These are phyloP conservation scores for Dianthus caryophyllus DNA, from an alignment of 148 eudicot species.

Conservation along the genomic window DNA sequence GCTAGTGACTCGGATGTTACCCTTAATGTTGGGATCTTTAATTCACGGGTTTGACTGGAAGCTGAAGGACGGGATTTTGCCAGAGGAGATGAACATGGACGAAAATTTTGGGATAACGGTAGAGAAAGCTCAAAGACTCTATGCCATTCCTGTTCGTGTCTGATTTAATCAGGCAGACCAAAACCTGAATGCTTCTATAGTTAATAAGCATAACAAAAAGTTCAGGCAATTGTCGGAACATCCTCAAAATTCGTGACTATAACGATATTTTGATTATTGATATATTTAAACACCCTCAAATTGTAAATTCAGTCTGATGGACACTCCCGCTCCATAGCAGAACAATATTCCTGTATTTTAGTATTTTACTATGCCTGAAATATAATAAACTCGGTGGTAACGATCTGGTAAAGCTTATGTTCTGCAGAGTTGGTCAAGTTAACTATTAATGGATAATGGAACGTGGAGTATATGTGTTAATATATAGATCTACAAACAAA, in stretches of 20 bases:
- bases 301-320: neutral
- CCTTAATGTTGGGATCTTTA: conserved; percentile 19
- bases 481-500: too few species aligned
- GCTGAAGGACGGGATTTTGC: conserved; percentile 18
- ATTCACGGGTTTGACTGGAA: conserved; percentile 23
- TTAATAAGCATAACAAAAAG: too few species aligned
- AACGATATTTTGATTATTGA: neutral
- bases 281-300: neutral
- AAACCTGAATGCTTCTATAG: neutral
- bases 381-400: too few species aligned
- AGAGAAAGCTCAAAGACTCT: conserved; percentile 22
- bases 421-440: too few species aligned
- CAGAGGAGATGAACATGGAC: conserved; percentile 20
- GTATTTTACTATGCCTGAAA: neutral
- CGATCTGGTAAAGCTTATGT: too few species aligned
- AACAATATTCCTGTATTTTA: neutral
- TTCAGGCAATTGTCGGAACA: neutral
- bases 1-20: conserved; percentile 21
- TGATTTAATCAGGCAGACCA: conserved; percentile 2
- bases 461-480: too few species aligned
- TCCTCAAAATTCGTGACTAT: neutral
- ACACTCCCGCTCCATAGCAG: neutral
- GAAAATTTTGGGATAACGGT: conserved; percentile 22
- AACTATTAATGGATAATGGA: too few species aligned
- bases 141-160: conserved; percentile 21